Evolutionary conservation across 2,329 filamentous ascomycete species (phyloP).

Genomic region (Myrmaecium sp.): DNA sequence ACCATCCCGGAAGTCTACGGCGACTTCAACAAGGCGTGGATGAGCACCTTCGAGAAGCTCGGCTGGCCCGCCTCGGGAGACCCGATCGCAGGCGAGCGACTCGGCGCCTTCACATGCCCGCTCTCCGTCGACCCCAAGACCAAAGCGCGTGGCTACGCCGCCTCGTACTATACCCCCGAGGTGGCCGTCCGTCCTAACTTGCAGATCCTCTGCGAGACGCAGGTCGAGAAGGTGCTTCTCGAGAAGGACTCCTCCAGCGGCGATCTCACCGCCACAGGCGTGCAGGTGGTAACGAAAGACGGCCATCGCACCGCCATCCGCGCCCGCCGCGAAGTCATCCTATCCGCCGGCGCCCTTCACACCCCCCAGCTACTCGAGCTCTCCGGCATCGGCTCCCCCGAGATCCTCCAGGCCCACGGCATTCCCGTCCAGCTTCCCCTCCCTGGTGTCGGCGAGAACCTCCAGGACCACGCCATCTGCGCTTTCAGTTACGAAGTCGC

Average conservation of each 20-base stretch:
- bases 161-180: slow-evolving; percentile 7
- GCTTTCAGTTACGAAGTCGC: slow-evolving; percentile 2
- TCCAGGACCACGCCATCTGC: slow-evolving; percentile 6
- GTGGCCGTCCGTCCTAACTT: slow-evolving; percentile 7
- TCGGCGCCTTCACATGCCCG: slow-evolving; percentile 4
- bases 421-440: slow-evolving; percentile 2
- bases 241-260: slow-evolving; percentile 4
- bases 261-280: slow-evolving; percentile 8
- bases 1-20: slow-evolving; percentile 4
- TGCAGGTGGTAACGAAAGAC: slow-evolving; percentile 6
- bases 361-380: slow-evolving; percentile 14
- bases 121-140: slow-evolving; percentile 5
- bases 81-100: slow-evolving; percentile 5
- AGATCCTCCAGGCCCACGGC: slow-evolving; percentile 2
- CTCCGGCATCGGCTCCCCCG: slow-evolving; percentile 10
- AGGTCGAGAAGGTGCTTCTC: slow-evolving; percentile 2
- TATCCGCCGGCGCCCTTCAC: slow-evolving; percentile 10
- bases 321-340: slow-evolving; percentile 5
- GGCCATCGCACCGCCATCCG: slow-evolving; percentile 1
- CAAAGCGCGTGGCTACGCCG: slow-evolving; percentile 6
- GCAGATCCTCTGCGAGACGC: slow-evolving; percentile 7
- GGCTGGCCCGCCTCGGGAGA: slow-evolving; percentile 5
- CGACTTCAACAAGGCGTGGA: slow-evolving; percentile 7
- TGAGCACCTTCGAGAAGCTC: slow-evolving; percentile 5
- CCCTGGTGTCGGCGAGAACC: slow-evolving; percentile 6